Conservation (phyloP, 768 basidiomycete species). For the Piloderma croceum region DNA sequence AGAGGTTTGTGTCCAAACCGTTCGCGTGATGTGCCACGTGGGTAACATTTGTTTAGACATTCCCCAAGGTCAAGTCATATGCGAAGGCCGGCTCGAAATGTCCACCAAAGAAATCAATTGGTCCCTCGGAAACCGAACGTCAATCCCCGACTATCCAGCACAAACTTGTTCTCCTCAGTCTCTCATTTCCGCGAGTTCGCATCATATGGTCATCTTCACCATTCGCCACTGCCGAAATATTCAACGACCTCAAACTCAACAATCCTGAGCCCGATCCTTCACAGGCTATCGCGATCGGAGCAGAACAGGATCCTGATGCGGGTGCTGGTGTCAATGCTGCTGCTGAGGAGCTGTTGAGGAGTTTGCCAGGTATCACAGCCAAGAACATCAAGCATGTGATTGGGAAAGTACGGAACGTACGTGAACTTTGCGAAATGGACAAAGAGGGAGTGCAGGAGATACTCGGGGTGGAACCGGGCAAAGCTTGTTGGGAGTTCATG, state of each 20-base stretch:
- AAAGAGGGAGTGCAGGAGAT: conserved; percentile 56
- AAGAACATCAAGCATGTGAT: conserved; percentile 85
- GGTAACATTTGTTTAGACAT: conserved; percentile 46
- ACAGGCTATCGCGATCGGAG: conserved; percentile 74
- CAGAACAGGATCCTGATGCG: conserved; percentile 63
- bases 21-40: too few species aligned
- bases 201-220: too few species aligned
- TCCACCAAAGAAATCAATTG: conserved; percentile 46
- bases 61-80: conserved; percentile 63
- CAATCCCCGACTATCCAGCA: too few species aligned
- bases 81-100: conserved; percentile 57
- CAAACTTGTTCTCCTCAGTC: too few species aligned
- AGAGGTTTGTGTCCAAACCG: too few species aligned
- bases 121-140: too few species aligned
- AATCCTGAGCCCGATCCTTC: conserved; percentile 74
- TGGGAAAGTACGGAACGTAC: conserved; percentile 68
- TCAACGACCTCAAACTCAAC: conserved; percentile 82
- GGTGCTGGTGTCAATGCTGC: too few species aligned
- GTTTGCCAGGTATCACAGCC: conserved; percentile 76
- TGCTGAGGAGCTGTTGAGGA: conserved; percentile 80
- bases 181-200: too few species aligned
- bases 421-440: conserved; percentile 64
- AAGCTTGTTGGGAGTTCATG: conserved; percentile 75
- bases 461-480: conserved; percentile 81
- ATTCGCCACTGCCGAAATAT: conserved; percentile 85